Evolutionary conservation across 2,329 filamentous ascomycete genomes (phyloP), one percentile per base, ranked within the genome.

Genomic region (Trichoderma sp.): DNA sequence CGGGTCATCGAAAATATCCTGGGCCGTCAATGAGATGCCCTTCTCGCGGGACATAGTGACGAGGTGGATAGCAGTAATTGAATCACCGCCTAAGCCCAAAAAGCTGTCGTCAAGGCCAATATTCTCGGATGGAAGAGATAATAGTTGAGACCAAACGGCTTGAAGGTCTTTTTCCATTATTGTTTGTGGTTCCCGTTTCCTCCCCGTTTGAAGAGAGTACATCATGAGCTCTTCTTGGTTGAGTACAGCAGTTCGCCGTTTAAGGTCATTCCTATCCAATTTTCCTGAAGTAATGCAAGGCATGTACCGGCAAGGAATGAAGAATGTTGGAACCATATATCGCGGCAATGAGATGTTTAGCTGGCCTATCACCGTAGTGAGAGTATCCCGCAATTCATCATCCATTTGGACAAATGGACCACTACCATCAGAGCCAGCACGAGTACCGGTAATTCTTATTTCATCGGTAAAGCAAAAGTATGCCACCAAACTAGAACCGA

Each of bases 41-140:
- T 67, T 56, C 18, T 75, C 53, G 14, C 75, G 71, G 14, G 75
- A 71, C 11, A 62, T 27, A 12, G 75, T 62, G 5, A 75, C 74
- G 2, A 75, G 53, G 11, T 71, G 56, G 4, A 76, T 78, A 38
- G 78, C 78, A 18, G 67, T 75, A 50, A 81, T 78, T 14, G 79
- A 80, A 87, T 91, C 35, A 77, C 75, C 5, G 85, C 85, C 2
- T 84, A 77, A 50, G 16, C 71, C 50, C 11, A 77, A 21, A 31
- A 79, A 79, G 38, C 65, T 77, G 18, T 78, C 75, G 41, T 77
- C 65, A 16, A 67, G 63, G 12, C 73, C 74, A 31, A 80, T 79
- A 14, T 65, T 69, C 16, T 77, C 72, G 1, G 59, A 27, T 2
- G 69, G 33, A 3, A 77, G 35, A 9, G 35, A 62, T 14, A 79